Percentiles rank a stretch among this genome's conserved stretches.
Conservation (phyloP, 140 eudicot species). For the Flaveria floridana region DNA sequence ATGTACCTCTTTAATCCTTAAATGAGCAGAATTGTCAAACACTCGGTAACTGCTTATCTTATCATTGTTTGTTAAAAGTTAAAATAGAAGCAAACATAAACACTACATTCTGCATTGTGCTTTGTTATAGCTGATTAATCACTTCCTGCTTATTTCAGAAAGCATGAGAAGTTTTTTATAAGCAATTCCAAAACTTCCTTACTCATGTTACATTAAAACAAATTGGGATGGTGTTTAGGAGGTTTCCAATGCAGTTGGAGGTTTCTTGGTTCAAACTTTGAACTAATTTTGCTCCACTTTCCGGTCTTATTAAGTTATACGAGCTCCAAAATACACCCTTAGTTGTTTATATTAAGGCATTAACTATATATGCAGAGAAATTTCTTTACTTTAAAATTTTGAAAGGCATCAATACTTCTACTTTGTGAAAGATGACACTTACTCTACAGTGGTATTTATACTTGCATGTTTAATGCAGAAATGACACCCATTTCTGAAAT, state of each 20-base stretch:
- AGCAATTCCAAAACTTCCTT: neutral
- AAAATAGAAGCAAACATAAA: neutral
- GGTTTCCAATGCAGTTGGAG: neutral
- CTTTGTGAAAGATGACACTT: constrained; percentile 1
- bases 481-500: neutral
- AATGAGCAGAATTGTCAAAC: neutral
- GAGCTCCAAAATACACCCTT: constrained; percentile 3
- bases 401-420: neutral
- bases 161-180: neutral
- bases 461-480: constrained; percentile 8
- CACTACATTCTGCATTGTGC: neutral
- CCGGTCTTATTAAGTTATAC: neutral
- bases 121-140: neutral
- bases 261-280: constrained; percentile 13
- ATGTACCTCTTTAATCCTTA: neutral
- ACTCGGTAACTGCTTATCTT: neutral
- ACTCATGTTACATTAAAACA: neutral
- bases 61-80: neutral
- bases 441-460: neutral
- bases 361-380: neutral
- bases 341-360: neutral
- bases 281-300: constrained; percentile 10
- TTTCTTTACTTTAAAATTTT: neutral
- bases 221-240: constrained; percentile 3
- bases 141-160: neutral